Evolutionary conservation across 352 stramenopile species (phyloP).

Genomic region (Pythium folliculosum): DNA sequence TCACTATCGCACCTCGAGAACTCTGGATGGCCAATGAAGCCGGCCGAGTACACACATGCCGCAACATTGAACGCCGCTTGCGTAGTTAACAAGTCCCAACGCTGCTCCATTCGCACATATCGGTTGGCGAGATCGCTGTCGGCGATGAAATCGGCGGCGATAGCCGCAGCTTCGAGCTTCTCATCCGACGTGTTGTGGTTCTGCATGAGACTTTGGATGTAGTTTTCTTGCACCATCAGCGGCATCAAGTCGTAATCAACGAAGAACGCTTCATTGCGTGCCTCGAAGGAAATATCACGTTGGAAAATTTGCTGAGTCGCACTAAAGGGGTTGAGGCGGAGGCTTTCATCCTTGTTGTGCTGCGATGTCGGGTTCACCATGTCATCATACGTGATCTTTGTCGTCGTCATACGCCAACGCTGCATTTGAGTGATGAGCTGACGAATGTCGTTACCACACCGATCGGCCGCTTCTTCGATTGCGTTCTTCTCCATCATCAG

Average conservation of each 20-base stretch:
- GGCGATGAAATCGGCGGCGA: constrained; percentile 92
- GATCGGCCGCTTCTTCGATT: constrained; percentile 95
- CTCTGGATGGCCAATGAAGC: constrained; percentile 88
- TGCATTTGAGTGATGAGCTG: constrained; percentile 97
- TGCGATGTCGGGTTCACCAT: constrained; percentile 75
- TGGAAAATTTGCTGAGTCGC: constrained; percentile 93
- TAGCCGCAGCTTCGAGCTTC: constrained; percentile 80
- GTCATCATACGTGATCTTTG: constrained; percentile 85
- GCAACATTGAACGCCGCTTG: constrained; percentile 91
- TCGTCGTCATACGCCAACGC: constrained; percentile 91
- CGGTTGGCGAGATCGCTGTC: constrained; percentile 83
- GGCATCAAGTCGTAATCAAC: constrained; percentile 98
- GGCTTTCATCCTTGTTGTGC: constrained; percentile 92
- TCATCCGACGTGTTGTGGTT: constrained; percentile 65
- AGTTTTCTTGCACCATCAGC: constrained; percentile 94
- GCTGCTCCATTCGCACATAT: constrained; percentile 83
- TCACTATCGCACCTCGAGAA: constrained; percentile 76
- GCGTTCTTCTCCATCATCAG: constrained; percentile 95
- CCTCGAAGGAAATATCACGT: constrained; percentile 68
- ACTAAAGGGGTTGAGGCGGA: constrained; percentile 95
- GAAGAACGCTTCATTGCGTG: constrained; percentile 97
- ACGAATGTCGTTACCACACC: constrained; percentile 97
- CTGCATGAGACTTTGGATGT: constrained; percentile 84
- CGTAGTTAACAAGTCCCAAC: constrained; percentile 95
- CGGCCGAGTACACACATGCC: constrained; percentile 76